Percentiles rank a stretch among this genome's conserved stretches.
Evolutionary conservation across 2,329 filamentous ascomycete species (phyloP).

Genomic region (Colletotrichum filicis): DNA sequence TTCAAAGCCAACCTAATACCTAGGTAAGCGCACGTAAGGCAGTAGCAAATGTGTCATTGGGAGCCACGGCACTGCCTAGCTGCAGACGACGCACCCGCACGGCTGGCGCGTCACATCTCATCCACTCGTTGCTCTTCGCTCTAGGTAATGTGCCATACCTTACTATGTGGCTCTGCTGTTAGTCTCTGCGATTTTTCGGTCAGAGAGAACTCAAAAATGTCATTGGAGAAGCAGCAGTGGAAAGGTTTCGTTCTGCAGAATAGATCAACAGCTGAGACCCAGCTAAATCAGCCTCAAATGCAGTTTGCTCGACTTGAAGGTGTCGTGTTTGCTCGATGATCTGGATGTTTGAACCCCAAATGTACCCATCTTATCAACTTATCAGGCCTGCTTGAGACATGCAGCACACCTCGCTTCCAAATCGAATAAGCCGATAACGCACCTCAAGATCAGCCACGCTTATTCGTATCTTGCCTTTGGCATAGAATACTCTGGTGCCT

Average conservation of each 20-base stretch:
- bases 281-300: no score
- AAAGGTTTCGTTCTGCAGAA: background rate
- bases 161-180: background rate
- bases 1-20: no score
- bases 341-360: background rate
- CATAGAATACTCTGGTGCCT: no score
- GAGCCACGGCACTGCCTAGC: background rate
- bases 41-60: background rate
- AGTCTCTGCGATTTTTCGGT: background rate
- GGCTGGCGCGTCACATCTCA: constrained; percentile 26
- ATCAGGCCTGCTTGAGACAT: background rate
- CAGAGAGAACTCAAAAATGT: background rate
- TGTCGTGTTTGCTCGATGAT: background rate
- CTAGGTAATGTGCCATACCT: background rate
- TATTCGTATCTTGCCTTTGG: no score
- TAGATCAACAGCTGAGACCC: no score
- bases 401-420: background rate
- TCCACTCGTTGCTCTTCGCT: background rate
- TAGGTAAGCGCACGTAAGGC: background rate
- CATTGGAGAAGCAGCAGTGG: background rate
- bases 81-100: constrained; percentile 18
- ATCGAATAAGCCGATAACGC: background rate
- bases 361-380: background rate
- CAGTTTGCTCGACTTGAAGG: no score
- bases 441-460: background rate